A percentile compares a stretch with the other conserved stretches of the same genome.
Conservation (phyloP, 192 early-diverging fungal species). For the Entomortierella parvispora region DNA sequence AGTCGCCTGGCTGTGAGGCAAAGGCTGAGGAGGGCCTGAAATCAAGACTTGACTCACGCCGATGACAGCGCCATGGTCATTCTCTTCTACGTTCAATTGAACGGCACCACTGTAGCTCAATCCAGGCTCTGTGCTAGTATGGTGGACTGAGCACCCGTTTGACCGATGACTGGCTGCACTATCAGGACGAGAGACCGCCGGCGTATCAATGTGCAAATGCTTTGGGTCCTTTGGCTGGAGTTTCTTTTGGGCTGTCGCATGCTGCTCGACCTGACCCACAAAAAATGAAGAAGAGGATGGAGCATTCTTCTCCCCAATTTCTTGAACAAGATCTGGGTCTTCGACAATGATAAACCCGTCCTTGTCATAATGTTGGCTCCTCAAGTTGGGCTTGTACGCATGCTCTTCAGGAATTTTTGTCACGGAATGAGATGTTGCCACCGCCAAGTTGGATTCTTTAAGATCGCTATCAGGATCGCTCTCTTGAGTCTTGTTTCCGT, state of each 20-base stretch:
- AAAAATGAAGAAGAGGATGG: no score
- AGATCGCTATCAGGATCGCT: neutral
- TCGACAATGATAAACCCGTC: constrained; percentile 19
- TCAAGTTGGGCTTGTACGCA: constrained; percentile 4
- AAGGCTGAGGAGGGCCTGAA: neutral
- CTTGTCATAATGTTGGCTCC: constrained; percentile 6
- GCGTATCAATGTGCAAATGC: neutral
- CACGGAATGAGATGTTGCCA: neutral
- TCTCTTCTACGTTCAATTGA: constrained; percentile 1
- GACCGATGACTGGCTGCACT: neutral
- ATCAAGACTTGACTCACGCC: constrained; percentile 1
- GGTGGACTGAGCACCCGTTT: neutral
- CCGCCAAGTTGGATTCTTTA: neutral
- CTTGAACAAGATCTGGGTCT: neutral
- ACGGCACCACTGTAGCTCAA: constrained; percentile 17
- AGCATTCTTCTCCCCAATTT: no score
- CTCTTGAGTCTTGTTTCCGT: neutral
- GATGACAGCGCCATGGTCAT: constrained; percentile 5
- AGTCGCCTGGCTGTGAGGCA: neutral
- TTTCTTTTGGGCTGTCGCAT: no score
- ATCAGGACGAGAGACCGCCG: neutral
- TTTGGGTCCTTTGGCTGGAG: neutral
- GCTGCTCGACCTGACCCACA: neutral
- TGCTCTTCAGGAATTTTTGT: neutral
- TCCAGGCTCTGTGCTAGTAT: neutral